phyloP scores from a whole-genome alignment of 164 flowering plant genomes.

The Saururus chinensis region DNA sequence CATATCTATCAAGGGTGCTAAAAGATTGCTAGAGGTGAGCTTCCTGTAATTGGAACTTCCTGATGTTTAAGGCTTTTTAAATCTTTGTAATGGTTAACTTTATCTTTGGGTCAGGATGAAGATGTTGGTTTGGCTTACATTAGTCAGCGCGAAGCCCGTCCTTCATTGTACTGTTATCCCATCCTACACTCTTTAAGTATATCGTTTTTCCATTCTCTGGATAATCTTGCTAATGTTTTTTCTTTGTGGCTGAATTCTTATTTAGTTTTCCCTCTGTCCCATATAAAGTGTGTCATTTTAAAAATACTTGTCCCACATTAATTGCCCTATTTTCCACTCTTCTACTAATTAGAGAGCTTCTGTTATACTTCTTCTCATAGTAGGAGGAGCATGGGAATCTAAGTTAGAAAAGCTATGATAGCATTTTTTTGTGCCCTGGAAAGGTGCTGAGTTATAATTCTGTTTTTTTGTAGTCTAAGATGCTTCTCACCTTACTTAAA shows the following conservation, averaged over 20 bases:
- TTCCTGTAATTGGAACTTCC: slow-evolving; percentile 1
- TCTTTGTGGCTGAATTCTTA: neutral
- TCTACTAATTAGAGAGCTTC: too few species aligned
- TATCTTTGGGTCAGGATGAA: slow-evolving; percentile 53
- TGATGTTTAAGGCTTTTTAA: neutral
- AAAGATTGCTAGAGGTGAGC: slow-evolving; percentile 78
- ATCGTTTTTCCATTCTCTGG: neutral
- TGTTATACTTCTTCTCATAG: too few species aligned
- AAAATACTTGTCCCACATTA: too few species aligned
- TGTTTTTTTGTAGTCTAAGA: too few species aligned
- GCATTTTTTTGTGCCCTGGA: too few species aligned
- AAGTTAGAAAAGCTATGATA: too few species aligned
- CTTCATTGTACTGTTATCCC: slow-evolving; percentile 64
- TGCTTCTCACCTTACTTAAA: too few species aligned
- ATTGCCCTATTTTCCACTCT: too few species aligned
- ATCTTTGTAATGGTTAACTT: neutral
- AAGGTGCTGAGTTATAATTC: too few species aligned
- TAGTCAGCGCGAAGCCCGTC: slow-evolving; percentile 91
- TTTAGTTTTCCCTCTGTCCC: too few species aligned
- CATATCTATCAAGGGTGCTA: slow-evolving; percentile 63
- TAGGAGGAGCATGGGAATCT: too few species aligned
- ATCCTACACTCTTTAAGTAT: neutral
- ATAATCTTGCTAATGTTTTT: neutral
- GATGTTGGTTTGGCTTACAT: slow-evolving; percentile 85
- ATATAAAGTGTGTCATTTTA: too few species aligned